Conservation (phyloP, 331 rosid species). For the Acacia concinna region DNA sequence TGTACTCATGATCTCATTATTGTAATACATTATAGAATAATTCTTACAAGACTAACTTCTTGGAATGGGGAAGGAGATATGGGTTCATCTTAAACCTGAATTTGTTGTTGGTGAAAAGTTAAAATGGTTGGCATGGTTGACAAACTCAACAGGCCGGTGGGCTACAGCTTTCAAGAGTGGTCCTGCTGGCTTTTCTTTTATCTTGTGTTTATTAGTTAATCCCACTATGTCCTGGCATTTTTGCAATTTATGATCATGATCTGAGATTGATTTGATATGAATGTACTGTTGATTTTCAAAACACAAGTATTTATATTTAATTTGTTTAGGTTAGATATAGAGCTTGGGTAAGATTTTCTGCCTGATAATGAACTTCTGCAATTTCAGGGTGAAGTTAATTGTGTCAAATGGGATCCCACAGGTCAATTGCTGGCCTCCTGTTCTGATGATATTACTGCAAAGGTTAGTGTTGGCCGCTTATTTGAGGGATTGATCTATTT, state of each 20-base stretch:
- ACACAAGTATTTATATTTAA: conserved; percentile 8
- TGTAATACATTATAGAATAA: not conserved
- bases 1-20: conserved; percentile 21
- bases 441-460: conserved; percentile 73
- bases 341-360: conserved; percentile 24
- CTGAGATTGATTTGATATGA: conserved; percentile 22
- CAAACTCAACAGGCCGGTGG: not conserved
- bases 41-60: not conserved
- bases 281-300: conserved; percentile 17
- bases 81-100: not conserved
- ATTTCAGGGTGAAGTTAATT: conserved; percentile 76
- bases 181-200: conserved; percentile 1
- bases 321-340: conserved; percentile 3
- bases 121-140: conserved; percentile 20
- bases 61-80: not conserved
- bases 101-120: not conserved
- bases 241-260: conserved; percentile 11
- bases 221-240: not conserved
- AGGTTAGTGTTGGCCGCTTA: conserved; percentile 42
- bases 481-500: not conserved
- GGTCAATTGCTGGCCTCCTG: conserved; percentile 73
- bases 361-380: conserved; percentile 12
- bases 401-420: conserved; percentile 84
- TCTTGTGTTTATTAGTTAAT: conserved; percentile 22
- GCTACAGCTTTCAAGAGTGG: conserved; percentile 5